These are phyloP conservation scores for Tulasnella sp. DNA, from an alignment of 768 basidiomycete genomes.

Conservation along the genomic window DNA sequence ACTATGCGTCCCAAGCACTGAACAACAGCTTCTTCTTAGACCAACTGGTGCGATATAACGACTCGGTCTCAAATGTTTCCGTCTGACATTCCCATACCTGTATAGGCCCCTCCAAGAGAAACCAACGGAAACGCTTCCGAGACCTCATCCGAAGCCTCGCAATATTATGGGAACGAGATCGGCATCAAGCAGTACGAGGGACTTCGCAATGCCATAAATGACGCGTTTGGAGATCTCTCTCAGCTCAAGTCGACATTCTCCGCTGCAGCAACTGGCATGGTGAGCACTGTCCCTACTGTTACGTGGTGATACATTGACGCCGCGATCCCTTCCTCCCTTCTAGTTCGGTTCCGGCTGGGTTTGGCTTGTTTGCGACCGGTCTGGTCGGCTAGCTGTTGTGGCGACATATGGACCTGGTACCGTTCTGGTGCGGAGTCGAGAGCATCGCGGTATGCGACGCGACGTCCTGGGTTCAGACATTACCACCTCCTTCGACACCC, in stretches of 20 bases:
- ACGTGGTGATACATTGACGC: neutral
- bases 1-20: conserved; percentile 80
- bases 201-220: conserved; percentile 31
- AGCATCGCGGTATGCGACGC: conserved; percentile 24
- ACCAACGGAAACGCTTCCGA: no score
- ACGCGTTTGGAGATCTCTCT: conserved; percentile 44
- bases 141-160: conserved; percentile 21
- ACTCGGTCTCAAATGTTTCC: neutral
- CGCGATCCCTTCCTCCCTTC: neutral
- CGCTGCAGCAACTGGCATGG: conserved; percentile 62
- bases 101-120: conserved; percentile 25
- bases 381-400: conserved; percentile 51
- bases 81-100: neutral
- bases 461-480: conserved; percentile 15
- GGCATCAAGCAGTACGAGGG: conserved; percentile 29
- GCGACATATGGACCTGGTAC: conserved; percentile 87
- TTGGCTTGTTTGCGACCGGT: conserved; percentile 70
- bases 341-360: conserved; percentile 60
- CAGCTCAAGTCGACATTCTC: conserved; percentile 64
- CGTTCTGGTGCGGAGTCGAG: conserved; percentile 45
- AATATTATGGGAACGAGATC: conserved; percentile 29
- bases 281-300: neutral
- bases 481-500: neutral
- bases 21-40: conserved; percentile 95
- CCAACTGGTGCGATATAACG: conserved; percentile 48